Percentiles rank a stretch among this genome's conserved stretches.
Conservation (phyloP, 306 rosid genomes). For the Mimosa bimucronata region DNA sequence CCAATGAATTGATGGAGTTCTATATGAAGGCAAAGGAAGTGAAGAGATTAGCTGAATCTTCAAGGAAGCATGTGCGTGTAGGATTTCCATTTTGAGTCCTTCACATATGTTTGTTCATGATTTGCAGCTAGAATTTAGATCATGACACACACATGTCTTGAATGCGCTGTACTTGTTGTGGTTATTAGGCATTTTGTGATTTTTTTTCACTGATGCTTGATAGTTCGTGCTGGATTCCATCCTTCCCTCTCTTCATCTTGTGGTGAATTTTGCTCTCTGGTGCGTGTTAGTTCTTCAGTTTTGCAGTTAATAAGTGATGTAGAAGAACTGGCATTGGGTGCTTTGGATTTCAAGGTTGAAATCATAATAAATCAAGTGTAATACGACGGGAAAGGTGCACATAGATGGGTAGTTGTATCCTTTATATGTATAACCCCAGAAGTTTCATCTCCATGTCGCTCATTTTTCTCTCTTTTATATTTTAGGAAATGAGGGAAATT, state of each 20-base stretch:
- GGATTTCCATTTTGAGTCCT: constrained; percentile 77
- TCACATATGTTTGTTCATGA: constrained; percentile 20
- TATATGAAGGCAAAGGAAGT: constrained; percentile 59
- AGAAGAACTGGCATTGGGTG: neutral
- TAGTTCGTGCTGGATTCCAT: neutral
- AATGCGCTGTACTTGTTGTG: neutral
- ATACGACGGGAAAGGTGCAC: neutral
- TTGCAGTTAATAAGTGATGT: neutral
- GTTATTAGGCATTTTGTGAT: neutral
- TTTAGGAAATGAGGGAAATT: neutral
- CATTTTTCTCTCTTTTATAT: neutral
- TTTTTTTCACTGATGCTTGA: constrained; percentile 15
- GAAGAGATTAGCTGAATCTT: constrained; percentile 69
- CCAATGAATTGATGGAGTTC: constrained; percentile 62
- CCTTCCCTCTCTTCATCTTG: neutral
- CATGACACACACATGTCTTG: neutral
- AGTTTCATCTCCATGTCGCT: constrained; percentile 6
- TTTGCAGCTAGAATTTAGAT: constrained; percentile 30
- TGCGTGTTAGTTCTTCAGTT: constrained; percentile 9
- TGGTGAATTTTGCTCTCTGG: constrained; percentile 10
- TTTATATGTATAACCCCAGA: neutral
- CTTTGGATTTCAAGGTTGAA: neutral
- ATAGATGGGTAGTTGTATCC: neutral
- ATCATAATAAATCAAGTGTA: neutral
- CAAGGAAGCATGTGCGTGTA: constrained; percentile 42